Percentiles rank a stretch among this genome's conserved stretches.
Evolutionary conservation across 768 basidiomycete genomes (phyloP).

Genomic region (Tulasnella sp.): DNA sequence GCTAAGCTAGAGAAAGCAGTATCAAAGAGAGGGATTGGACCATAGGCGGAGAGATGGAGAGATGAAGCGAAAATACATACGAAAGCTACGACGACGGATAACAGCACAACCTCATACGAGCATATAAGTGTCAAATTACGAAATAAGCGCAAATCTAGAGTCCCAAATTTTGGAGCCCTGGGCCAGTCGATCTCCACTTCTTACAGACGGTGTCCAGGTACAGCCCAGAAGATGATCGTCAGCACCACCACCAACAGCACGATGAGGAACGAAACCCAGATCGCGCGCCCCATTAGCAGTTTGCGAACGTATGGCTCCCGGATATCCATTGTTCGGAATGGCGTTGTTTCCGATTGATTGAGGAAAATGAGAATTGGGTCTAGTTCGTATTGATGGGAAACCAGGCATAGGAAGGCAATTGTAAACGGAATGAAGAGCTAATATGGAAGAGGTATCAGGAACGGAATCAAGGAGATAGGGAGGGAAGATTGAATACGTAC

Average conservation of each 20-base stretch:
- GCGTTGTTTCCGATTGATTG: conserved; percentile 93
- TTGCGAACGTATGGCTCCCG: conserved; percentile 94
- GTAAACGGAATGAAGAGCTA: conserved; percentile 95
- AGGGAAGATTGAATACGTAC: conserved; percentile 57
- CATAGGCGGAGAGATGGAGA: background rate
- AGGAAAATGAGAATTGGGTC: conserved; percentile 95
- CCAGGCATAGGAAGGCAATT: conserved; percentile 83
- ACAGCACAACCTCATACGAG: conserved; percentile 14
- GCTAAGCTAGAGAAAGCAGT: background rate
- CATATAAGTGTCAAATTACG: conserved; percentile 18
- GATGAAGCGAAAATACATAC: conserved; percentile 13
- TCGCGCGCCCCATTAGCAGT: conserved; percentile 82
- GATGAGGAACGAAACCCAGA: conserved; percentile 87
- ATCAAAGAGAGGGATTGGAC: conserved; percentile 1
- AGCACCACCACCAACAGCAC: conserved; percentile 74
- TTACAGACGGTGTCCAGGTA: conserved; percentile 88
- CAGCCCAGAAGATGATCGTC: conserved; percentile 93
- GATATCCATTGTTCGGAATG: conserved; percentile 90
- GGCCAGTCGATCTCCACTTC: background rate
- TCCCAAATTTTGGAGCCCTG: background rate
- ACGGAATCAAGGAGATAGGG: conserved; percentile 23
- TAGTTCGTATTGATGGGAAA: conserved; percentile 96
- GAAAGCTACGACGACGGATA: conserved; percentile 13
- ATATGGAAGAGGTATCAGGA: conserved; percentile 19
- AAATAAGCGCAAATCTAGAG: conserved; percentile 5